Conservation (phyloP, 2,329 filamentous ascomycete genomes). For the Pseudogymnoascus sp. region DNA sequence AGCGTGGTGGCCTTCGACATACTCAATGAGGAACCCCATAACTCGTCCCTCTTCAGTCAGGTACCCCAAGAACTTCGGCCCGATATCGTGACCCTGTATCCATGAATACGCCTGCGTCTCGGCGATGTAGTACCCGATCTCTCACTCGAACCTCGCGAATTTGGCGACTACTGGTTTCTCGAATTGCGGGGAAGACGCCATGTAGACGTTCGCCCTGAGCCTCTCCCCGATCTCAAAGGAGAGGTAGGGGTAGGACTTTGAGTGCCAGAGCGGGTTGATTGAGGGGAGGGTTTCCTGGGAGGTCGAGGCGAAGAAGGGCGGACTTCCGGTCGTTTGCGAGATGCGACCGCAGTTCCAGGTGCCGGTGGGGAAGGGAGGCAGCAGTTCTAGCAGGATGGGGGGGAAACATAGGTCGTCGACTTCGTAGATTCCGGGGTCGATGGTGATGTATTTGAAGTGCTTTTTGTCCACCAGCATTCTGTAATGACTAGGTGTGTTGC, state of each 20-base stretch:
- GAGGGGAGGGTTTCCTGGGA: slow-evolving; percentile 25
- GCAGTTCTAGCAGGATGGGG: slow-evolving; percentile 27
- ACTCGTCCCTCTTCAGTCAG: slow-evolving; percentile 26
- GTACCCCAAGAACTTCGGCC: slow-evolving; percentile 30
- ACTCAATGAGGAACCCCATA: slow-evolving; percentile 29
- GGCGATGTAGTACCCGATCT: slow-evolving; percentile 10
- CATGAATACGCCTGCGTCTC: slow-evolving; percentile 20
- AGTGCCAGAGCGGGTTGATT: slow-evolving; percentile 32
- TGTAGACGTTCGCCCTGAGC: slow-evolving; percentile 15
- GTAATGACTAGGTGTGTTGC: slow-evolving; percentile 27
- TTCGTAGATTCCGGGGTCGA: slow-evolving; percentile 30
- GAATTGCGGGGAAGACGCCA: slow-evolving; percentile 16
- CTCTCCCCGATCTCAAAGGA: slow-evolving; percentile 24
- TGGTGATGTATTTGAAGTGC: slow-evolving; percentile 35
- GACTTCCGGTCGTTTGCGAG: slow-evolving; percentile 20
- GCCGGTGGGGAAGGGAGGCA: slow-evolving; percentile 33
- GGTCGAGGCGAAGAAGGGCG: slow-evolving; percentile 25
- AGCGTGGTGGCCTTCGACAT: slow-evolving; percentile 25
- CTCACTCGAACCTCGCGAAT: slow-evolving; percentile 17
- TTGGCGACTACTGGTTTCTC: slow-evolving; percentile 18
- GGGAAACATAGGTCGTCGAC: slow-evolving; percentile 29
- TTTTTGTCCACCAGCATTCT: slow-evolving; percentile 32
- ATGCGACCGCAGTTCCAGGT: slow-evolving; percentile 37
- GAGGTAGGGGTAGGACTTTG: slow-evolving; percentile 29
- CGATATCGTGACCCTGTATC: slow-evolving; percentile 24